A percentile compares a stretch with the other conserved stretches of the same genome.
Conservation (phyloP, 345 rosid species). For the Viola odorata region DNA sequence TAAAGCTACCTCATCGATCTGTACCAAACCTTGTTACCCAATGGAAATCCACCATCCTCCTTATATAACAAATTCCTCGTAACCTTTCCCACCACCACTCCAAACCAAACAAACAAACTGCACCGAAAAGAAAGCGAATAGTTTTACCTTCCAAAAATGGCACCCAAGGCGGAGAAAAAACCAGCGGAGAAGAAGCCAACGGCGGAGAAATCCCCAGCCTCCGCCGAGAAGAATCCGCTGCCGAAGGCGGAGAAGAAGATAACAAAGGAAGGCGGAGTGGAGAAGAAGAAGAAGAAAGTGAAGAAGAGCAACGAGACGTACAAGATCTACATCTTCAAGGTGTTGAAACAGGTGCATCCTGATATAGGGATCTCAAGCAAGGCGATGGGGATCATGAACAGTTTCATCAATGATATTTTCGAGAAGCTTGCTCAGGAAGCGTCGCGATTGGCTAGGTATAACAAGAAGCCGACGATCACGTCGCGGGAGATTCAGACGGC, state of each 20-base stretch:
- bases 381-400: conserved; percentile 76
- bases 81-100: fast-evolving
- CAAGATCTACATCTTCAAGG: conserved; percentile 70
- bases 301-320: conserved; percentile 64
- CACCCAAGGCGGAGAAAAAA: conserved; percentile 55
- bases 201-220: conserved; percentile 41
- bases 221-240: conserved; percentile 49
- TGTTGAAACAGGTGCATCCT: conserved; percentile 53
- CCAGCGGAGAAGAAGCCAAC: conserved; percentile 43
- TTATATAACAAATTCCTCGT: conserved; percentile 23
- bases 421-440: conserved; percentile 67
- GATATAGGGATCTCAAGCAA: conserved; percentile 62
- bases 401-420: conserved; percentile 63
- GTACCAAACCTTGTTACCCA: no score
- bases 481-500: conserved; percentile 71
- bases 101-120: background rate
- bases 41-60: background rate
- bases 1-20: no score
- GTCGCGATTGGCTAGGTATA: conserved; percentile 56
- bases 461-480: conserved; percentile 66
- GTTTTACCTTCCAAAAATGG: conserved; percentile 34
- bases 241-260: conserved; percentile 65
- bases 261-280: conserved; percentile 38
- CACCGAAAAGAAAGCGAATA: background rate
- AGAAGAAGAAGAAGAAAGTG: conserved; percentile 41